These are phyloP conservation scores for Xylaria sp. DNA, from an alignment of 2,329 filamentous ascomycete species.

Conservation along the genomic window DNA sequence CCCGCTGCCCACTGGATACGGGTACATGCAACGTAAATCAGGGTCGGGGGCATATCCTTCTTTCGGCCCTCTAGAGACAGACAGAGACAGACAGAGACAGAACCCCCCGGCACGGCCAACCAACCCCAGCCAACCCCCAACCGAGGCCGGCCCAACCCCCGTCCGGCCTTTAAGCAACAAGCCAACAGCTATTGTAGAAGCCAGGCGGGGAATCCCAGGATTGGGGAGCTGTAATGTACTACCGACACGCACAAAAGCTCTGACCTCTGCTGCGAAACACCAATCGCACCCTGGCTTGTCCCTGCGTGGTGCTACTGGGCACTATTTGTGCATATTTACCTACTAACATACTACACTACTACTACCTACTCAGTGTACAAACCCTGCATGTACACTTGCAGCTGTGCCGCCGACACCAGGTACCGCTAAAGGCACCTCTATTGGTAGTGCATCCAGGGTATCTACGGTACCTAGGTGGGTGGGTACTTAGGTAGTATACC, in stretches of 20 bases:
- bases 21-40: conserved; percentile 61
- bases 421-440: not conserved
- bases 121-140: conserved; percentile 23
- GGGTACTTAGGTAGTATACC: not conserved
- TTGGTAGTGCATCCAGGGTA: too few relatives aligned
- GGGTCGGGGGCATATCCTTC: conserved; percentile 48
- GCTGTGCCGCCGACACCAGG: too few relatives aligned
- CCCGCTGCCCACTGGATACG: conserved; percentile 17
- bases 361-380: not conserved
- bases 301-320: conserved; percentile 16
- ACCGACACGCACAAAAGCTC: conserved; percentile 21
- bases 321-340: not conserved
- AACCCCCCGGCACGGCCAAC: conserved; percentile 14
- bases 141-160: conserved; percentile 9
- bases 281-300: conserved; percentile 30
- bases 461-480: not conserved
- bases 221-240: conserved; percentile 7
- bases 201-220: conserved; percentile 30
- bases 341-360: not conserved
- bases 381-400: not conserved
- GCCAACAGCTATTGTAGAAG: conserved; percentile 19
- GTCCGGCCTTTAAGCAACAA: not conserved
- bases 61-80: conserved; percentile 29
- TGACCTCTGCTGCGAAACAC: conserved; percentile 35
- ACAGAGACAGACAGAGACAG: not conserved